Evolutionary conservation across 2,329 filamentous ascomycete genomes (phyloP).

Genomic region (Cladosporium sphaerospermum): DNA sequence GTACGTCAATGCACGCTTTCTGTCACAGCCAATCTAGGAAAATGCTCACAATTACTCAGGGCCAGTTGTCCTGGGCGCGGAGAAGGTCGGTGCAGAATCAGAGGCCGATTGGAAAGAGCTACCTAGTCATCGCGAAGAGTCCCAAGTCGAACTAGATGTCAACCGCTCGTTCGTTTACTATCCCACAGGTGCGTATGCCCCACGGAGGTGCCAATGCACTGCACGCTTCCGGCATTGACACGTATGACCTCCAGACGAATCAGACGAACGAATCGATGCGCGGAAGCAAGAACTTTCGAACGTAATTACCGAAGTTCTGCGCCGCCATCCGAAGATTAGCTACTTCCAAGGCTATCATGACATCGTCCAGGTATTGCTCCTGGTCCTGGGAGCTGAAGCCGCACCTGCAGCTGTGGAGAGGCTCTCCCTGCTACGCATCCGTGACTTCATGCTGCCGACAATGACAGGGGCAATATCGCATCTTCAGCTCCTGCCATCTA

Average conservation of each 20-base stretch:
- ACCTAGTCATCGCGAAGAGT: slow-evolving; percentile 75
- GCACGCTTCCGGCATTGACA: background rate
- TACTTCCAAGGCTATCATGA: slow-evolving; percentile 99
- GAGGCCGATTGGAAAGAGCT: slow-evolving; percentile 52
- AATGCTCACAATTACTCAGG: slow-evolving; percentile 38
- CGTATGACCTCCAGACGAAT: slow-evolving; percentile 50
- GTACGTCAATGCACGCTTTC: slow-evolving; percentile 47
- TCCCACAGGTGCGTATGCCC: slow-evolving; percentile 55
- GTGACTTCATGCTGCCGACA: slow-evolving; percentile 94
- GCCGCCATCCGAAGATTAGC: slow-evolving; percentile 73
- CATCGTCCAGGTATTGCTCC: slow-evolving; percentile 89
- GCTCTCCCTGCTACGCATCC: slow-evolving; percentile 83
- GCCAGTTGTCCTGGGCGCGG: slow-evolving; percentile 51
- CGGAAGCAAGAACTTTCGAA: slow-evolving; percentile 72
- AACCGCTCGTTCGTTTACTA: slow-evolving; percentile 97
- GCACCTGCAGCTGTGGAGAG: slow-evolving; percentile 63
- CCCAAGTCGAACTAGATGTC: slow-evolving; percentile 87
- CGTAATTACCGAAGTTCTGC: slow-evolving; percentile 74
- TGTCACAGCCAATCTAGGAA: too few species aligned
- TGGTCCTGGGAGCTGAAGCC: slow-evolving; percentile 64
- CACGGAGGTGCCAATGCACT: background rate
- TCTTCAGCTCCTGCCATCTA: slow-evolving; percentile 77
- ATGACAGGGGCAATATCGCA: slow-evolving; percentile 76
- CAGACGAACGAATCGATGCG: slow-evolving; percentile 59
- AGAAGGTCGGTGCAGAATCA: slow-evolving; percentile 17